phyloP scores from a whole-genome alignment of 2,329 filamentous ascomycete genomes.

The Pestalotiopsis sp. region DNA sequence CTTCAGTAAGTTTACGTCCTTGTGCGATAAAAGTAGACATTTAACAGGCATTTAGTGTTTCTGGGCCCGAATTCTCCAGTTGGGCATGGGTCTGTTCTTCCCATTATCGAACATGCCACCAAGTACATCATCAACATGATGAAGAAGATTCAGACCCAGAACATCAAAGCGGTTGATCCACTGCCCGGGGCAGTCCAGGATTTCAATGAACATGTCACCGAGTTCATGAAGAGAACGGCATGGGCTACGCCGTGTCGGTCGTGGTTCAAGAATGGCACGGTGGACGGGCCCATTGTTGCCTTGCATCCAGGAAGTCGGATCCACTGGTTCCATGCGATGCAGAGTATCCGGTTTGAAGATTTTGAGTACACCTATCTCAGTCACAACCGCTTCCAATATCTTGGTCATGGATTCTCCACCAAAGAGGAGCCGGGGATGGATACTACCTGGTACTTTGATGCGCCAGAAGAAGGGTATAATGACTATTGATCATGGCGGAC shows the following conservation, averaged over 20 bases:
- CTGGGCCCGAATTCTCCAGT: background rate
- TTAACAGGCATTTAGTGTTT: background rate
- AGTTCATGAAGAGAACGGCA: background rate
- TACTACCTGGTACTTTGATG: background rate
- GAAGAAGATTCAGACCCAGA: background rate
- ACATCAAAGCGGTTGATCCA: background rate
- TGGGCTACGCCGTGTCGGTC: conserved; percentile 2
- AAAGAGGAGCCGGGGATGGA: background rate
- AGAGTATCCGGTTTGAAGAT: background rate
- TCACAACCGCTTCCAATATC: background rate
- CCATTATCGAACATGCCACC: conserved; percentile 5
- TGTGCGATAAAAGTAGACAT: background rate
- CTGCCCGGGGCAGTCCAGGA: background rate
- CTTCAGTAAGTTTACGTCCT: background rate
- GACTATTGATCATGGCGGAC: background rate
- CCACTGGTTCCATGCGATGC: conserved; percentile 3
- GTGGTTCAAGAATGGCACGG: conserved; percentile 7
- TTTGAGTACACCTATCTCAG: background rate
- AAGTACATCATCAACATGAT: conserved; percentile 9
- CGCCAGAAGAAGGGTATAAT: background rate
- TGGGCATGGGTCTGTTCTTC: background rate
- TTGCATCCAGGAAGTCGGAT: background rate
- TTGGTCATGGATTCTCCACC: background rate
- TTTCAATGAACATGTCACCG: conserved; percentile 2
- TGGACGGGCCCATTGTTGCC: background rate